Evolutionary conservation across 2,329 filamentous ascomycete genomes (phyloP), one percentile per base, ranked within the genome.

Genomic region (Cladosporium sphaerospermum): DNA sequence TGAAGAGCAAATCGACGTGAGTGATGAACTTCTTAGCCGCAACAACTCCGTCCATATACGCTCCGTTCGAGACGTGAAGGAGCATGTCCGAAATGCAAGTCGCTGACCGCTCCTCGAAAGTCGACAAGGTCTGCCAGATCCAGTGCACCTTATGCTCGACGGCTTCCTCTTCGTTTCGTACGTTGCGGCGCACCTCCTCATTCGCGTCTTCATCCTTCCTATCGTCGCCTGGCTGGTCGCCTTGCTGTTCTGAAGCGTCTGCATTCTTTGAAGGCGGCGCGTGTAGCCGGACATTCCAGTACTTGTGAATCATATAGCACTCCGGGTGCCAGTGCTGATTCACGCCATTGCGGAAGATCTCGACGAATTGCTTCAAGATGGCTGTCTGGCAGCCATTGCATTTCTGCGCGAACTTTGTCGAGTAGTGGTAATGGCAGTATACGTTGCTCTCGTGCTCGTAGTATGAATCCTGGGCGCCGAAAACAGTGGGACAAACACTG

Each of bases 251-350:
- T 8, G 41, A 32, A 40, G 68, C 62, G 19, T 71, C 69, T 39
- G 72, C 67, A 9, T 70, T 70, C 11, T 71, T 70, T 4, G 72
- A 69, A 11, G 48, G 48, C 8, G 63, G 59, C 3, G 65, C 64
- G 56, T 75, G 72, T 36, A 99, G 77, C 48, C 93, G 85, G 55
- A 99, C 93, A 67, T 97, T 99, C 93, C 93, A 99, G 72, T 97
- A 99, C 67, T 99, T 99, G 75, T 99, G 93, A 58, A 99, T 99
- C 93, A 99, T 99, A 72, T 99, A 99, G 71, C 93, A 99, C 72
- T 99, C 93, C 2, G 93, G 93, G 68, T 99, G 93, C 93, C 93
- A 99, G 69, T 99, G 93, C 67, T 99, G 93, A 67, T 97, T 96
- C 68, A 96, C 88, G 2, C 92, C 92, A 70, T 97, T 97, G 62